Percentiles rank a stretch among this genome's conserved stretches.
phyloP scores from a whole-genome alignment of 2,329 filamentous ascomycete genomes.

The Cladosporium velox region DNA sequence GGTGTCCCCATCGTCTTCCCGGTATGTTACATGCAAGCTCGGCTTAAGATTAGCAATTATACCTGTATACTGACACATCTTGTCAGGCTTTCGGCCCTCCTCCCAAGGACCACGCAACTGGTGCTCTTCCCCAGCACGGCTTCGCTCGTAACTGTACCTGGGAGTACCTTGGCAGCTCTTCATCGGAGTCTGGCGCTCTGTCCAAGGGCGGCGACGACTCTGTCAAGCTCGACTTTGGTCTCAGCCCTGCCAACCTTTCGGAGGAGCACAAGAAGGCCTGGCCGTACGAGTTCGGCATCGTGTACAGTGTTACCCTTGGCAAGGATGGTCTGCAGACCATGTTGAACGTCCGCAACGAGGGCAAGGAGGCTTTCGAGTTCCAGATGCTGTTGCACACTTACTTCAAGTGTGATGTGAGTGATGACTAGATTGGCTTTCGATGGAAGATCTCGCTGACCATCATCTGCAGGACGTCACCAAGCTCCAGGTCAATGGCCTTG shows the following conservation, averaged over 20 bases:
- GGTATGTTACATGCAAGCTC: conserved; percentile 53
- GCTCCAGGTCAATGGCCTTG: conserved; percentile 72
- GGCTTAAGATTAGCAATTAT: not conserved
- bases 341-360: conserved; percentile 87
- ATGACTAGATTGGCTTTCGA: not conserved
- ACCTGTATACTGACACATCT: conserved; percentile 1
- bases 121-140: conserved; percentile 84
- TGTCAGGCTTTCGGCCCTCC: conserved; percentile 82
- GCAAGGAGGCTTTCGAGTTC: conserved; percentile 79
- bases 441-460: not conserved
- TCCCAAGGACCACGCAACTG: conserved; percentile 74
- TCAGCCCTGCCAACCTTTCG: conserved; percentile 71
- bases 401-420: conserved; percentile 71
- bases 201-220: conserved; percentile 58
- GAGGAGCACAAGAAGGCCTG: conserved; percentile 71
- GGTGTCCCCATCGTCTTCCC: conserved; percentile 93
- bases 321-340: conserved; percentile 75
- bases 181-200: conserved; percentile 57
- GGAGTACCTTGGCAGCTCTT: conserved; percentile 91
- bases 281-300: conserved; percentile 83
- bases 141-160: conserved; percentile 87
- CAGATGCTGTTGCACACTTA: conserved; percentile 93
- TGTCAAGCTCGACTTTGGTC: conserved; percentile 94
- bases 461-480: conserved; percentile 71
- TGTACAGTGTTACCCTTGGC: conserved; percentile 88